A percentile compares a stretch with the other conserved stretches of the same genome.
These are phyloP conservation scores for Pyrenophora seminiperda DNA, from an alignment of 2,329 filamentous ascomycete species.

Conservation along the genomic window DNA sequence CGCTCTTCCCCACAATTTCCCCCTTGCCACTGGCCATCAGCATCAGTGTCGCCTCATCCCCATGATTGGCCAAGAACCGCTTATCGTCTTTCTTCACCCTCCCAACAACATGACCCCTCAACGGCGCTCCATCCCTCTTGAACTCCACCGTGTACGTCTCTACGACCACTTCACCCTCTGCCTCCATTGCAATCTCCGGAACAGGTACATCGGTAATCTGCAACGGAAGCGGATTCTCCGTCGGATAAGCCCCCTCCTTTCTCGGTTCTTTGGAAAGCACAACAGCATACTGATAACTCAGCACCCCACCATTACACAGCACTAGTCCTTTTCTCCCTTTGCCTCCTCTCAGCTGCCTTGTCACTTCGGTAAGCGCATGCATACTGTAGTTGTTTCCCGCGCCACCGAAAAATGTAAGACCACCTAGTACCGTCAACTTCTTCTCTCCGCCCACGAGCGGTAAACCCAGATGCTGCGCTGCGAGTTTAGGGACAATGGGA, in stretches of 20 bases:
- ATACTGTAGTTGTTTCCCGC: slow-evolving; percentile 75
- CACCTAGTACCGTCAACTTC: slow-evolving; percentile 66
- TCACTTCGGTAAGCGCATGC: slow-evolving; percentile 57
- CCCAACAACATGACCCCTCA: slow-evolving; percentile 59
- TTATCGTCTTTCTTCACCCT: slow-evolving; percentile 53
- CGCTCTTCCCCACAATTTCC: slow-evolving; percentile 58
- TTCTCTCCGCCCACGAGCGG: slow-evolving; percentile 53
- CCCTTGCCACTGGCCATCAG: slow-evolving; percentile 50
- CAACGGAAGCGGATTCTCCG: slow-evolving; percentile 53
- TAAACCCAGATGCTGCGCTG: slow-evolving; percentile 64
- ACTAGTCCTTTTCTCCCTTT: slow-evolving; percentile 60
- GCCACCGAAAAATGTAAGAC: slow-evolving; percentile 70
- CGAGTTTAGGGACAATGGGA: slow-evolving; percentile 71
- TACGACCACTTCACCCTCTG: slow-evolving; percentile 58
- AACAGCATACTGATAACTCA: slow-evolving; percentile 69
- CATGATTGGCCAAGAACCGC: slow-evolving; percentile 64
- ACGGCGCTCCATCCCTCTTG: slow-evolving; percentile 56
- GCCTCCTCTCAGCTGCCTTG: slow-evolving; percentile 56
- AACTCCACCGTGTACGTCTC: slow-evolving; percentile 69
- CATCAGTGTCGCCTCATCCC: slow-evolving; percentile 55
- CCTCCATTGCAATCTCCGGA: slow-evolving; percentile 47
- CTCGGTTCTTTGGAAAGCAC: slow-evolving; percentile 59
- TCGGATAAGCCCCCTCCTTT: slow-evolving; percentile 54
- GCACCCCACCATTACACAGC: slow-evolving; percentile 67
- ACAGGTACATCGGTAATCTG: slow-evolving; percentile 48